Evolutionary conservation across 176 grass and related monocot species (phyloP).

Genomic region (Oryza rufipogon): DNA sequence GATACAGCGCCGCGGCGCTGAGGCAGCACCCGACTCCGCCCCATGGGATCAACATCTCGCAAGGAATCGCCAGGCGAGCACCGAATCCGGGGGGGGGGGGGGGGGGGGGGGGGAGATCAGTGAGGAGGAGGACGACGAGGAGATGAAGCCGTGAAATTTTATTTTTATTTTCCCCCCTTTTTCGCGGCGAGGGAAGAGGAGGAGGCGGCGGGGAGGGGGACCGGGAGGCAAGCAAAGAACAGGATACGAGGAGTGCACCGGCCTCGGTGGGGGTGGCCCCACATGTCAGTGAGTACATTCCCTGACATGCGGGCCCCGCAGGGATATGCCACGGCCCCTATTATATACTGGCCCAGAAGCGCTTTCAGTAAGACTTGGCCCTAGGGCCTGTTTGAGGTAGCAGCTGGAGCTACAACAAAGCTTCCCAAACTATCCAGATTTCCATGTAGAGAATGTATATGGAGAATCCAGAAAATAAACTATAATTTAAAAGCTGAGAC

Average conservation of each 20-base stretch:
- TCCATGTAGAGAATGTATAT: no score
- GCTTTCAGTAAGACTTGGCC: no score
- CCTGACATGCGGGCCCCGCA: neutral
- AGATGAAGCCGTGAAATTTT: neutral
- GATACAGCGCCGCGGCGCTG: conserved; percentile 82
- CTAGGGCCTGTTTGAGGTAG: no score
- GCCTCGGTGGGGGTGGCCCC: neutral
- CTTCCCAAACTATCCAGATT: no score
- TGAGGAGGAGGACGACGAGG: neutral
- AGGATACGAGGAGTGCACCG: conserved; percentile 28
- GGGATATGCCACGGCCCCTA: neutral
- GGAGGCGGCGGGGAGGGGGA: neutral
- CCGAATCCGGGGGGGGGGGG: neutral
- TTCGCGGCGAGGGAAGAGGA: neutral
- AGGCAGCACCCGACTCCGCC: conserved; percentile 86
- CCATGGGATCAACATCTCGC: conserved; percentile 77
- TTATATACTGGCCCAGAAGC: no score
- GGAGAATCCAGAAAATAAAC: no score
- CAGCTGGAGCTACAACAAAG: no score
- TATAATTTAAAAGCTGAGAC: no score
- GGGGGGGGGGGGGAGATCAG: conserved; percentile 4
- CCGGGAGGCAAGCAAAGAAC: conserved; percentile 28
- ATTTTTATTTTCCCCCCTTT: neutral
- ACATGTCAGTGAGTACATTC: neutral
- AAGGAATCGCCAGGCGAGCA: neutral